Conservation (phyloP, 116 monocot genomes). For the Zostera marina region DNA sequence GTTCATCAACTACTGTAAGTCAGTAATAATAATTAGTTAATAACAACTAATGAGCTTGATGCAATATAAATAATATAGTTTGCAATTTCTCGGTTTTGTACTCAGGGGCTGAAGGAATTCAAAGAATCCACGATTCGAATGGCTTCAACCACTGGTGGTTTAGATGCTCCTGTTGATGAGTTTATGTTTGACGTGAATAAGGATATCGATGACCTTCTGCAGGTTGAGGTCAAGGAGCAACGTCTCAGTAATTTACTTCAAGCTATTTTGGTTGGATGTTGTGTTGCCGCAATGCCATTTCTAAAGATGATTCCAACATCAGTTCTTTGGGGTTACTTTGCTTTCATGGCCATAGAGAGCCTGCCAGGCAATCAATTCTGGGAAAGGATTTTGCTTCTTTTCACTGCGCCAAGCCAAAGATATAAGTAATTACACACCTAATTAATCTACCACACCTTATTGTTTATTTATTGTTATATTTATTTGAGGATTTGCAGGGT, state of each 20-base stretch:
- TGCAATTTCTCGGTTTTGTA: background rate
- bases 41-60: background rate
- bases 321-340: conserved; percentile 91
- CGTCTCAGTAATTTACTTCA: conserved; percentile 73
- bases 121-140: conserved; percentile 62
- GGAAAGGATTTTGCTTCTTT: conserved; percentile 58
- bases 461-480: background rate
- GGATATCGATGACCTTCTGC: conserved; percentile 79
- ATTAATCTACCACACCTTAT: too few species aligned
- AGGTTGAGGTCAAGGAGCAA: conserved; percentile 81
- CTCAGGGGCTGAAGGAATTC: conserved; percentile 57
- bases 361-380: conserved; percentile 76
- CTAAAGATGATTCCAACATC: conserved; percentile 87
- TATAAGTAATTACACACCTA: conserved; percentile 31
- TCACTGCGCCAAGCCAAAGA: conserved; percentile 62
- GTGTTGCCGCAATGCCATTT: conserved; percentile 81
- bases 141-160: conserved; percentile 44
- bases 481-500: conserved; percentile 17
- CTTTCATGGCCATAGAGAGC: conserved; percentile 82
- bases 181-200: conserved; percentile 69
- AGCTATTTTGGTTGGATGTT: conserved; percentile 51
- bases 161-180: conserved; percentile 70
- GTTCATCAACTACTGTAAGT: conserved; percentile 25
- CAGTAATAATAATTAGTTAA: too few species aligned
- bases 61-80: background rate